A percentile compares a stretch with the other conserved stretches of the same genome.
Conservation (phyloP, 768 basidiomycete genomes). For the Baorangia bicolor region DNA sequence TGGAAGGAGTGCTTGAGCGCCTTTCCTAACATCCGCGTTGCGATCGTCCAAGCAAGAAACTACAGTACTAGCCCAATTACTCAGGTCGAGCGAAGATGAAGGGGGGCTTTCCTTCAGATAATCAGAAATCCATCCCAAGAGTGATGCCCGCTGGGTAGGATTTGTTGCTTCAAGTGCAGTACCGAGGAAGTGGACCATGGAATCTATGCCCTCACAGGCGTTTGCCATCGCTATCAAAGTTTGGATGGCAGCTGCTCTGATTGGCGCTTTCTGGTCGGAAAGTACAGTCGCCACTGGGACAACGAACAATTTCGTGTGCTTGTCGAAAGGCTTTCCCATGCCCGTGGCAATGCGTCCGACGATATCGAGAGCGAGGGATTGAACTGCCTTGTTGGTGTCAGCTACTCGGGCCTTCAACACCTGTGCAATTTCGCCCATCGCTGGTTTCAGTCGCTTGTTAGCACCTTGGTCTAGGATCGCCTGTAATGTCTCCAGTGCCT, state of each 20-base stretch:
- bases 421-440: constrained; percentile 89
- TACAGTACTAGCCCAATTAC: constrained; percentile 59
- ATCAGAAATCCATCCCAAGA: constrained; percentile 78
- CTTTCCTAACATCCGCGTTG: constrained; percentile 88
- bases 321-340: constrained; percentile 96
- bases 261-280: constrained; percentile 89
- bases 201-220: constrained; percentile 82
- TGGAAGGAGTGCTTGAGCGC: constrained; percentile 80
- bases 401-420: constrained; percentile 84
- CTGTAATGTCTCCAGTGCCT: constrained; percentile 84
- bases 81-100: constrained; percentile 60
- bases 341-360: constrained; percentile 86
- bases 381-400: constrained; percentile 95
- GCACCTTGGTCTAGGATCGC: constrained; percentile 83
- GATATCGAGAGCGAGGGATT: constrained; percentile 85
- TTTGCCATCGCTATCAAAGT: constrained; percentile 81
- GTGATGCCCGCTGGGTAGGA: constrained; percentile 78
- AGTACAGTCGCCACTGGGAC: constrained; percentile 79
- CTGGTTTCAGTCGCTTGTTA: constrained; percentile 90
- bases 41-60: constrained; percentile 88
- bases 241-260: constrained; percentile 73
- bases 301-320: constrained; percentile 74
- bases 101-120: constrained; percentile 70
- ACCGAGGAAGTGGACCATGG: constrained; percentile 74
- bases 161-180: constrained; percentile 83